Conservation (phyloP, 148 eudicot species). For the Chenopodium album region DNA sequence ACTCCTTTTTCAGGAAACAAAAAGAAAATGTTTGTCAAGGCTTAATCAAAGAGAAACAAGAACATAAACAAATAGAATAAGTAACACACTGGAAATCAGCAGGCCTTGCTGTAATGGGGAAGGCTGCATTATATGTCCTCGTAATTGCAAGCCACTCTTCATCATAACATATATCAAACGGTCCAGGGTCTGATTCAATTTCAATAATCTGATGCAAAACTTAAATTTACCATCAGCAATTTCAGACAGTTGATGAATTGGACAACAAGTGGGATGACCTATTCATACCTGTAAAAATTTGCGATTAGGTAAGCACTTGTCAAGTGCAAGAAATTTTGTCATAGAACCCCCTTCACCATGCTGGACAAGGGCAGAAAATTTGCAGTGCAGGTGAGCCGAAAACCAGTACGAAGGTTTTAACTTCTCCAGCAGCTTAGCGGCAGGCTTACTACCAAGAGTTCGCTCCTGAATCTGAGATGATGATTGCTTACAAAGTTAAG, state of each 20-base stretch:
- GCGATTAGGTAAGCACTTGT: constrained; percentile 86
- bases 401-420: constrained; percentile 93
- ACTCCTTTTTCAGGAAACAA: constrained; percentile 34
- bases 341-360: constrained; percentile 69
- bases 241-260: neutral
- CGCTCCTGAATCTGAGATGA: constrained; percentile 59
- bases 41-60: neutral
- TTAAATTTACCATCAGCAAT: constrained; percentile 11
- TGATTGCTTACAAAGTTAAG: neutral
- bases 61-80: neutral
- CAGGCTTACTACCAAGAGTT: constrained; percentile 89
- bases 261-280: constrained; percentile 11
- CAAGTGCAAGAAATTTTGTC: constrained; percentile 97
- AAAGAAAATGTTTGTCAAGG: neutral
- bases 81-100: constrained; percentile 56
- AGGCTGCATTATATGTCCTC: constrained; percentile 48
- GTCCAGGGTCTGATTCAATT: constrained; percentile 82
- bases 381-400: constrained; percentile 95
- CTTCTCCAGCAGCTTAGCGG: constrained; percentile 73
- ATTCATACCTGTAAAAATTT: constrained; percentile 79
- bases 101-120: constrained; percentile 51
- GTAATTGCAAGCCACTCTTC: constrained; percentile 99
- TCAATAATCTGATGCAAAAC: constrained; percentile 57
- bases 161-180: constrained; percentile 74
- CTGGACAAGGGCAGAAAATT: constrained; percentile 84